Conservation (phyloP, 345 rosid species). For the Hibiscus syriacus region DNA sequence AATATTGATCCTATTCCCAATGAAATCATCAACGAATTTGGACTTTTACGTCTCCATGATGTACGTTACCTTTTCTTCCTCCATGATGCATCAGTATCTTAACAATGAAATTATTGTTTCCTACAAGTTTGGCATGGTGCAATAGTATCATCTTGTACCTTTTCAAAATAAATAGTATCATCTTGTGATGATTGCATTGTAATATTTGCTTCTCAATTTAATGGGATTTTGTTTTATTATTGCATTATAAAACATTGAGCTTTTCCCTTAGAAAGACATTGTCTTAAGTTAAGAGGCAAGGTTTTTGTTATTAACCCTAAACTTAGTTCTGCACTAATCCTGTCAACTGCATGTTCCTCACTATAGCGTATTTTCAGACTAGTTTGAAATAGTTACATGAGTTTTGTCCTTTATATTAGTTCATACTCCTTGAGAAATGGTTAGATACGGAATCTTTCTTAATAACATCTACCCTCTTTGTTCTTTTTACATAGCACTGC, state of each 20-base stretch:
- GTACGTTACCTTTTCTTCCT: slow-evolving; percentile 35
- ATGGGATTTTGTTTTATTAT: neutral
- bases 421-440: neutral
- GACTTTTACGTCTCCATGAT: slow-evolving; percentile 59
- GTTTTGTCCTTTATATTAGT: neutral
- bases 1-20: slow-evolving; percentile 75
- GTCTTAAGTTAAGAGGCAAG: neutral
- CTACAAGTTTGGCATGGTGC: neutral
- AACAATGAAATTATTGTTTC: neutral
- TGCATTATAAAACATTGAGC: neutral
- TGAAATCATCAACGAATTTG: slow-evolving; percentile 59
- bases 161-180: no score
- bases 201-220: slow-evolving; percentile 1
- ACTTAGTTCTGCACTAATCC: neutral
- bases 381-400: neutral
- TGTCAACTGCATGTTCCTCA: neutral
- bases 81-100: neutral
- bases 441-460: neutral
- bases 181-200: no score
- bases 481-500: neutral
- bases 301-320: neutral
- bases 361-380: neutral
- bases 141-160: neutral
- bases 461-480: neutral
- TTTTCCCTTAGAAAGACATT: neutral